Percentiles rank a stretch among this genome's conserved stretches.
These are phyloP conservation scores for Xylaria telfairii DNA, from an alignment of 495 filamentous ascomycete species.

Conservation along the genomic window DNA sequence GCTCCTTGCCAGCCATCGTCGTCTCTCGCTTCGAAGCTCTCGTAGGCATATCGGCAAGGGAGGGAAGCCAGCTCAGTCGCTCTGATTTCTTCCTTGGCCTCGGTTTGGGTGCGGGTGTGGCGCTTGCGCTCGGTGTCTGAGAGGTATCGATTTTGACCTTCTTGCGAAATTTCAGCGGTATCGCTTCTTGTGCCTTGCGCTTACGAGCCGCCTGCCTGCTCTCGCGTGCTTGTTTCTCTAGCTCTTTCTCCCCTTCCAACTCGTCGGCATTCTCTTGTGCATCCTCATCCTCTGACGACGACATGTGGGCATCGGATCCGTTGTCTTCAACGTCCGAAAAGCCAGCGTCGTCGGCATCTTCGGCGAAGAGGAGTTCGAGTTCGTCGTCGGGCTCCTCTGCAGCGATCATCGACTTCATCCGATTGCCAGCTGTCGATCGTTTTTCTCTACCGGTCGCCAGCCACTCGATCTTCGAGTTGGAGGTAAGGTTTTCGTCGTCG, in stretches of 20 bases:
- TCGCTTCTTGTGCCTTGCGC: constrained; percentile 72
- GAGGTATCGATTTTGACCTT: constrained; percentile 60
- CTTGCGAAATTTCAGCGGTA: constrained; percentile 59
- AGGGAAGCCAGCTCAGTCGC: constrained; percentile 85
- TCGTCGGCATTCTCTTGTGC: constrained; percentile 71
- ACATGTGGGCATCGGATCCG: constrained; percentile 77
- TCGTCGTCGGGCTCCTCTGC: constrained; percentile 78
- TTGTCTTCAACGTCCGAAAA: constrained; percentile 73
- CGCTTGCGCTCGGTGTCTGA: constrained; percentile 56
- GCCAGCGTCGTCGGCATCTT: constrained; percentile 85
- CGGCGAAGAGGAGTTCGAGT: constrained; percentile 79
- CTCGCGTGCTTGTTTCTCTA: constrained; percentile 65
- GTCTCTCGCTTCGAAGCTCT: constrained; percentile 83
- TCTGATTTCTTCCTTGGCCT: constrained; percentile 93
- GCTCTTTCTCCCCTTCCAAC: constrained; percentile 68
- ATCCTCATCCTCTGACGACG: constrained; percentile 81
- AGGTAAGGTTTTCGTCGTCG: constrained; percentile 28
- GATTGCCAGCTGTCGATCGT: constrained; percentile 85
- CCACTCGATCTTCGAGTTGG: constrained; percentile 63
- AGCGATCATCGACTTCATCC: constrained; percentile 79
- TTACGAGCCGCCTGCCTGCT: constrained; percentile 64
- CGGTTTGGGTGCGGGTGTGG: constrained; percentile 54
- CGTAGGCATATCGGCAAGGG: constrained; percentile 76
- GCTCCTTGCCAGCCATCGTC: constrained; percentile 83
- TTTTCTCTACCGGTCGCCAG: constrained; percentile 78